Conservation (phyloP, 164 flowering plant species). For the Liquidambar formosana region DNA sequence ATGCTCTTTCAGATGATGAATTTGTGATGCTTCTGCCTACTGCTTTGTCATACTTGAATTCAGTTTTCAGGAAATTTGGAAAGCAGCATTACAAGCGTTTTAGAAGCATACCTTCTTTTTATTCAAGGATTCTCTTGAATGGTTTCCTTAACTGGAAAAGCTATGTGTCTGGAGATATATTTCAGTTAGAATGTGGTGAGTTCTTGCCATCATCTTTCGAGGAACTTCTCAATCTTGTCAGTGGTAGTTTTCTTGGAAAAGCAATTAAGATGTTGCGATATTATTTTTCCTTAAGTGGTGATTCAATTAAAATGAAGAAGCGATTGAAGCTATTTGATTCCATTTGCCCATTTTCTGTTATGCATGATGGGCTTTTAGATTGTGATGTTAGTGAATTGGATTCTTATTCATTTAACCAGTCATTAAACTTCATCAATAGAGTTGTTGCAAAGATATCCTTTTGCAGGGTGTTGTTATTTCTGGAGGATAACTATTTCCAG, state of each 20-base stretch:
- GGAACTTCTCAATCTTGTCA: conserved; percentile 41
- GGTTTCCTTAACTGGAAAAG: conserved; percentile 68
- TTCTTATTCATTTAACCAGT: conserved; percentile 36
- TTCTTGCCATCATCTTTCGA: conserved; percentile 42
- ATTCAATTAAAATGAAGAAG: conserved; percentile 32
- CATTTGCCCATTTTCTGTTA: conserved; percentile 33
- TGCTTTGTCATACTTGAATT: conserved; percentile 51
- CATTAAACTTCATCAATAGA: conserved; percentile 45
- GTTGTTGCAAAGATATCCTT: conserved; percentile 60
- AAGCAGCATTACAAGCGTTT: conserved; percentile 27
- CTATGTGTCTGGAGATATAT: conserved; percentile 46
- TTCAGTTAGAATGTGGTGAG: conserved; percentile 48
- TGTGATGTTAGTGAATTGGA: conserved; percentile 41
- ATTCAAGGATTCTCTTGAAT: conserved; percentile 54
- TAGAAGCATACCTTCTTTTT: conserved; percentile 37
- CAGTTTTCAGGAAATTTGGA: conserved; percentile 36
- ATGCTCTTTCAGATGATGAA: conserved; percentile 49
- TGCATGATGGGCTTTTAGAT: conserved; percentile 44
- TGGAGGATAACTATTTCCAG: conserved; percentile 23
- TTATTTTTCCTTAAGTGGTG: conserved; percentile 37
- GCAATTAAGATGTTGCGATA: conserved; percentile 53
- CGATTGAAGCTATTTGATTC: conserved; percentile 58
- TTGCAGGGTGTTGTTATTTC: conserved; percentile 58
- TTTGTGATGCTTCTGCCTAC: conserved; percentile 76
- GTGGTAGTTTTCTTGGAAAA: conserved; percentile 67